Conservation (phyloP, 768 basidiomycete species). For the Termitomyces sp. region DNA sequence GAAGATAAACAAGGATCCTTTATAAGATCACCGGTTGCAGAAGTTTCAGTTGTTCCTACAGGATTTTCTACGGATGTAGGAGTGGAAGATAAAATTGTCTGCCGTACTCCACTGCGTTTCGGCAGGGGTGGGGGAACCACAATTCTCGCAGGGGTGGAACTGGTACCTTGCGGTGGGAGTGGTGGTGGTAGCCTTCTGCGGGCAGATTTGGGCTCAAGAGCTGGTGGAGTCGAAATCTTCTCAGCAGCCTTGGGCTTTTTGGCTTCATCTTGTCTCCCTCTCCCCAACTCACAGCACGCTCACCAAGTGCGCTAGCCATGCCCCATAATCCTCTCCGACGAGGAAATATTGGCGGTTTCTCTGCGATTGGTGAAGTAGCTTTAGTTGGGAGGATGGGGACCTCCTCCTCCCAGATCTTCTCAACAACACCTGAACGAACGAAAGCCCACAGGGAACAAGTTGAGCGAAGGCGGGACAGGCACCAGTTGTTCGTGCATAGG, state of each 20-base stretch:
- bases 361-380: constrained; percentile 18
- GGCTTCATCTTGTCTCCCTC: constrained; percentile 34
- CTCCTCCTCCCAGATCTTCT: constrained; percentile 88
- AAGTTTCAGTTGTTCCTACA: neutral
- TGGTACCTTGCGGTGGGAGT: constrained; percentile 14
- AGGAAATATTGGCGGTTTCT: constrained; percentile 60
- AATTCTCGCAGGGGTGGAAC: constrained; percentile 18
- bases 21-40: neutral
- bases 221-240: constrained; percentile 4
- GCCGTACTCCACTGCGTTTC: constrained; percentile 38
- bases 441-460: constrained; percentile 93
- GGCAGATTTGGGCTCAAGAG: constrained; percentile 13
- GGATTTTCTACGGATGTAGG: neutral
- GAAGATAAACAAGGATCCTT: neutral
- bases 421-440: constrained; percentile 74
- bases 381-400: constrained; percentile 30
- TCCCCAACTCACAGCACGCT: constrained; percentile 55
- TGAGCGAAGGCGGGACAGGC: constrained; percentile 71
- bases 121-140: constrained; percentile 47
- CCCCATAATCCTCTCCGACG: constrained; percentile 63
- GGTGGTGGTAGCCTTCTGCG: constrained; percentile 27
- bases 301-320: constrained; percentile 57
- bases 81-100: constrained; percentile 11
- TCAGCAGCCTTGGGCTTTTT: constrained; percentile 15
- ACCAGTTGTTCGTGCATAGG: constrained; percentile 83